Base-by-base conservation (phyloP, 805 yeast species). In the Yamadazyma sp. region DNA sequence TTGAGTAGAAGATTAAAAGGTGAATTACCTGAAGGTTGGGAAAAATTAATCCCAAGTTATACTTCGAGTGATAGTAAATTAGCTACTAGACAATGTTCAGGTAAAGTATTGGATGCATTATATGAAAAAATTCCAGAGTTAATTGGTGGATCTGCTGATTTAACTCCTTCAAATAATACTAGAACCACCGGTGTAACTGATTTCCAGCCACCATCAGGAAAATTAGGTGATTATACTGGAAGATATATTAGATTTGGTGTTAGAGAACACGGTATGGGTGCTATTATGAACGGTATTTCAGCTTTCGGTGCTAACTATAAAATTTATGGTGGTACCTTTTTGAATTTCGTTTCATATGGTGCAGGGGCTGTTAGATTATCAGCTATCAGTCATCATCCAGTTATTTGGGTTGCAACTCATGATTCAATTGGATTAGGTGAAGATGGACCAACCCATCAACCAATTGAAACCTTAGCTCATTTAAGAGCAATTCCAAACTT, bases 191-290 rank as follows among this genome's bases (percentile, higher is more conserved):
- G 70, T 44, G 87, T 93, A 44, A 77, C 76, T 48, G 96, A 89
- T 67, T 91, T 89, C 89, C 96, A 93, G 76, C 86, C 93, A 37
- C 85, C 87, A 37, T 56, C 78, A 39, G 67, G 86, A 41, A 80
- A 80, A 30, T 69, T 86, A 48, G 98, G 98, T 65, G 78, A 78
- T 56, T 89, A 82, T 74, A 47, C 78, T 38, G 98, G 98, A 60
- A 82, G 96, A 62, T 91, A 91, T 74, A 75, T 91, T 66, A 82
- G 97, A 73, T 91, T 82, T 65, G 98, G 98, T 80, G 96, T 91
- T 48, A 84, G 98, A 70, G 98, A 91, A 75, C 98, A 91, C 70
- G 97, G 86, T 65, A 88, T 91, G 97, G 96, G 96, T 71, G 96
- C 97, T 47, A 84, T 89, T 64, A 76, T 89, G 80, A 91, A 91